A percentile compares a stretch with the other conserved stretches of the same genome.
Evolutionary conservation across 352 stramenopile genomes (phyloP).

Genomic region (Phytophthora crassamura): DNA sequence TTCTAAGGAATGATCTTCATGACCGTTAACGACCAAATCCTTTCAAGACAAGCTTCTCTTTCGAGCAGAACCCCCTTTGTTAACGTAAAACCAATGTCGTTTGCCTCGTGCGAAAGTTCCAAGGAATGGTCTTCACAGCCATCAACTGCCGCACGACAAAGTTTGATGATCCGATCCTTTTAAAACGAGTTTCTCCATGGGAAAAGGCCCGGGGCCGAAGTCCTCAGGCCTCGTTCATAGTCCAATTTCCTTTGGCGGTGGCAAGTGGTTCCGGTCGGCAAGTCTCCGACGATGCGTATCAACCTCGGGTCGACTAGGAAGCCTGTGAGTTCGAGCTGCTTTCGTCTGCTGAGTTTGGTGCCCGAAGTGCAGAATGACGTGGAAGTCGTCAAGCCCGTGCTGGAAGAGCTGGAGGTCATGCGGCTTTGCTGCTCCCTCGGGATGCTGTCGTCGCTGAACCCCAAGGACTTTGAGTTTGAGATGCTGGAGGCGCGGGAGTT

Average conservation of each 20-base stretch:
- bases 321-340: conserved; percentile 47
- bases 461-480: conserved; percentile 62
- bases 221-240: conserved; percentile 5
- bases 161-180: conserved; percentile 12
- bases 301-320: conserved; percentile 22
- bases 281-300: conserved; percentile 22
- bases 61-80: neutral
- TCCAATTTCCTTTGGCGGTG: conserved; percentile 14
- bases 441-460: conserved; percentile 51
- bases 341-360: conserved; percentile 61
- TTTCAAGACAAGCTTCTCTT: neutral
- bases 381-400: conserved; percentile 71
- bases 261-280: conserved; percentile 5
- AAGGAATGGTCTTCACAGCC: conserved; percentile 11
- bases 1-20: too few species aligned
- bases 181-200: neutral
- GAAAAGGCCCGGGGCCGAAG: neutral
- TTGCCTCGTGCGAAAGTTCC: neutral
- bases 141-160: conserved; percentile 11
- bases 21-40: too few species aligned
- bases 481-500: conserved; percentile 63
- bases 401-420: conserved; percentile 74
- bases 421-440: conserved; percentile 64
- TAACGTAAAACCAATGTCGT: neutral
- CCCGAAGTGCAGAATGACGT: conserved; percentile 71